These are phyloP conservation scores for Schizosaccharomyces lindneri DNA, from an alignment of 805 yeast species.

Conservation along the genomic window DNA sequence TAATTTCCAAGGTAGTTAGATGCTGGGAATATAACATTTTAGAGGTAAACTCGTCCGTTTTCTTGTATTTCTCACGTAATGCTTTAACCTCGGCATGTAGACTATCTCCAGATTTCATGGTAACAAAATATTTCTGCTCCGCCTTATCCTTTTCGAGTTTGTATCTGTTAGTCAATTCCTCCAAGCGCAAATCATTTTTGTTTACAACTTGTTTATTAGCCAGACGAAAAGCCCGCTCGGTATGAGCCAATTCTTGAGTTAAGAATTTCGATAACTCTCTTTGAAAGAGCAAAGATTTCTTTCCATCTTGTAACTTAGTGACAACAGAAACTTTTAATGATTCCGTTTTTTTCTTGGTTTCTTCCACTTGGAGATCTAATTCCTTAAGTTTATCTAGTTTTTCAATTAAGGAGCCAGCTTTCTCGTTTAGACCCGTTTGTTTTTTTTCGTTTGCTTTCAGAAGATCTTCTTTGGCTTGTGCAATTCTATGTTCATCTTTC, in stretches of 20 bases:
- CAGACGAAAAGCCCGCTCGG: background rate
- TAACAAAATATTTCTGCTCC: constrained; percentile 80
- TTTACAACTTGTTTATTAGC: background rate
- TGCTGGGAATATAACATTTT: constrained; percentile 28
- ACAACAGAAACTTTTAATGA: background rate
- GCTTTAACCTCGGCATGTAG: constrained; percentile 41
- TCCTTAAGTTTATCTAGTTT: background rate
- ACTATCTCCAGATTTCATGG: constrained; percentile 74
- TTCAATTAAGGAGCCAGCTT: background rate
- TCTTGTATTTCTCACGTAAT: constrained; percentile 10
- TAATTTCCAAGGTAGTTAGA: constrained; percentile 13
- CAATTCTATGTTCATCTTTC: background rate
- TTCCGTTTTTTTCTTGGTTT: background rate
- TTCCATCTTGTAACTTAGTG: background rate
- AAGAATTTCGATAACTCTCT: background rate
- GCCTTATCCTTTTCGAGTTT: constrained; percentile 42
- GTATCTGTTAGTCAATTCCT: background rate
- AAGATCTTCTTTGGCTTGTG: background rate
- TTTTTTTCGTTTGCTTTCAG: background rate
- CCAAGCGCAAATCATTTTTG: background rate
- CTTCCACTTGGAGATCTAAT: background rate
- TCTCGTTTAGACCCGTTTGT: background rate
- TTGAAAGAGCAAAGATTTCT: background rate
- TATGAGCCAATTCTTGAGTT: background rate
- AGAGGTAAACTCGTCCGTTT: background rate